phyloP scores from a whole-genome alignment of 768 basidiomycete genomes.

The Naganishia onofrii region DNA sequence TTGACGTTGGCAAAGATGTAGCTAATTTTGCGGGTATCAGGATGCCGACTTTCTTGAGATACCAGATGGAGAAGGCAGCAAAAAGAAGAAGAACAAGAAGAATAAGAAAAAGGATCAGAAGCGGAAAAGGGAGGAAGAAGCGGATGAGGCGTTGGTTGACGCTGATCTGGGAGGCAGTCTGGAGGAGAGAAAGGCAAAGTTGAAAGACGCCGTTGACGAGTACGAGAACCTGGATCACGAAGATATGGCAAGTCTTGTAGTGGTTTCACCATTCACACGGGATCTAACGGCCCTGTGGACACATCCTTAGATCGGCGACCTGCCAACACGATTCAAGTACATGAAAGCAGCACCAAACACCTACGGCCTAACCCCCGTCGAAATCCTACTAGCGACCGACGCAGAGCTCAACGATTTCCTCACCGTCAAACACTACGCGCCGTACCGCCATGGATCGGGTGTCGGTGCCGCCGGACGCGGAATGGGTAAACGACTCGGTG shows the following conservation, averaged over 20 bases:
- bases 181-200: slow-evolving; percentile 76
- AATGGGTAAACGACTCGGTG: slow-evolving; percentile 65
- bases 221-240: slow-evolving; percentile 90
- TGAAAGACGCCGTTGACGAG: slow-evolving; percentile 87
- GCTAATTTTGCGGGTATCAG: slow-evolving; percentile 28
- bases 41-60: slow-evolving; percentile 47
- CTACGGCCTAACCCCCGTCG: slow-evolving; percentile 72
- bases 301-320: slow-evolving; percentile 68
- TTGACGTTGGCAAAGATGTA: background rate
- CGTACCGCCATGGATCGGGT: slow-evolving; percentile 67
- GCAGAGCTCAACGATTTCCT: slow-evolving; percentile 88
- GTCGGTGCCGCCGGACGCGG: slow-evolving; percentile 47
- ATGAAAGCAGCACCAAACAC: slow-evolving; percentile 60
- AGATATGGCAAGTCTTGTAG: slow-evolving; percentile 67
- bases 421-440: slow-evolving; percentile 83
- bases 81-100: slow-evolving; percentile 42
- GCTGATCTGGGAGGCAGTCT: slow-evolving; percentile 58
- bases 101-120: slow-evolving; percentile 39
- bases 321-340: slow-evolving; percentile 93
- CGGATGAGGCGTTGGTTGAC: slow-evolving; percentile 56
- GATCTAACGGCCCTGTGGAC: background rate
- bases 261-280: background rate
- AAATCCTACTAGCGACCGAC: slow-evolving; percentile 88
- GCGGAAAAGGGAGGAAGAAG: slow-evolving; percentile 26
- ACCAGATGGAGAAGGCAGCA: slow-evolving; percentile 33